A percentile compares a stretch with the other conserved stretches of the same genome.
Conservation (phyloP, 306 rosid genomes). For the Vachellia collinsii region DNA sequence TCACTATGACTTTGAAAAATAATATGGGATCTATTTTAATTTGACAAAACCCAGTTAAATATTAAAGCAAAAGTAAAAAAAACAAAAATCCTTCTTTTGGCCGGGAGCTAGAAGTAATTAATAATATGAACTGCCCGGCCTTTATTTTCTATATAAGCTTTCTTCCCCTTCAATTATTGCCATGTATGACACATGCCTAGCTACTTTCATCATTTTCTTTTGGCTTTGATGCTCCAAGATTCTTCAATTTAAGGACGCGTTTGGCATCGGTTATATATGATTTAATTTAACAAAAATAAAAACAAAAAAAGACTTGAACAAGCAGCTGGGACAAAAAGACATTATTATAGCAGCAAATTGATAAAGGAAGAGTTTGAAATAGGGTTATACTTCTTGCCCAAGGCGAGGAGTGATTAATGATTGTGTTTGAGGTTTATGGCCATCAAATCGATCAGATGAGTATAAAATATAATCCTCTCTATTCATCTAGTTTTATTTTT, state of each 20-base stretch:
- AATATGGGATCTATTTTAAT: background rate
- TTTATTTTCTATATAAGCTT: conserved; percentile 20
- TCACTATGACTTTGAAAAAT: conserved; percentile 57
- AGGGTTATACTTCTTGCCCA: conserved; percentile 35
- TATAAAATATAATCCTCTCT: background rate
- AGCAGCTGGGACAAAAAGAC: conserved; percentile 39
- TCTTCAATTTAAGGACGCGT: conserved; percentile 53
- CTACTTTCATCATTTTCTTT: conserved; percentile 50
- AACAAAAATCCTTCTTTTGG: conserved; percentile 66
- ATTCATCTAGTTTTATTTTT: background rate
- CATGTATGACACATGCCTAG: conserved; percentile 61
- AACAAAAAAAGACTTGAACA: background rate
- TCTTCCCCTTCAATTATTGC: conserved; percentile 38
- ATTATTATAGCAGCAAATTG: conserved; percentile 28
- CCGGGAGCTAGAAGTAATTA: conserved; percentile 35
- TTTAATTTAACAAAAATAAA: conserved; percentile 37
- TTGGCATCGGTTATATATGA: conserved; percentile 40
- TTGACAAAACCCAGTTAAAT: conserved; percentile 28
- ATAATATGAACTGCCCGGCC: background rate
- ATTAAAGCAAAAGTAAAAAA: conserved; percentile 46
- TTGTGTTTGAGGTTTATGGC: conserved; percentile 47
- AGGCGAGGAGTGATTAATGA: conserved; percentile 48
- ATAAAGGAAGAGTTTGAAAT: conserved; percentile 14
- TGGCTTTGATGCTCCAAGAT: conserved; percentile 57
- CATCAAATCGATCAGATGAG: conserved; percentile 44